A percentile compares a stretch with the other conserved stretches of the same genome.
Conservation (phyloP, 2,329 filamentous ascomycete genomes). For the Leptographium galeiforme region DNA sequence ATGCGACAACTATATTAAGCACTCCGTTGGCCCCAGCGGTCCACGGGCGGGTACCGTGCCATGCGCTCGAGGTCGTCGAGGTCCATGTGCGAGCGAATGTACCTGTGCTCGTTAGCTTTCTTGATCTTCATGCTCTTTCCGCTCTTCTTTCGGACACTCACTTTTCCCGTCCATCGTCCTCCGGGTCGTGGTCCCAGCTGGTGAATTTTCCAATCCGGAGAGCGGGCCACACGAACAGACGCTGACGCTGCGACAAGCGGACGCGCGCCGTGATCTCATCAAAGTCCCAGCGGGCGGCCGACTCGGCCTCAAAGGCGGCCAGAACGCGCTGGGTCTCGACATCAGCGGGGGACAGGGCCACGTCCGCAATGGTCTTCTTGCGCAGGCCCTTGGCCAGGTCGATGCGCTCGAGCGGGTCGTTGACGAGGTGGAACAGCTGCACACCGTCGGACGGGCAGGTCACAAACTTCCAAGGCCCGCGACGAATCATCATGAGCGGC, state of each 20-base stretch:
- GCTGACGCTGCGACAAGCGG: constrained; percentile 62
- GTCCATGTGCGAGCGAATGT: constrained; percentile 72
- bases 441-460: constrained; percentile 73
- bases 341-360: background rate
- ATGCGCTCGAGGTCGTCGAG: constrained; percentile 68
- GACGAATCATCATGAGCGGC: constrained; percentile 87
- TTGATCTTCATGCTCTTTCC: background rate
- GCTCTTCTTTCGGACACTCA: constrained; percentile 21
- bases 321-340: constrained; percentile 31
- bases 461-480: constrained; percentile 82
- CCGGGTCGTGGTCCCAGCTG: constrained; percentile 75
- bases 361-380: constrained; percentile 17
- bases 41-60: constrained; percentile 57
- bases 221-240: constrained; percentile 67
- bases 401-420: constrained; percentile 63
- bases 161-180: constrained; percentile 54
- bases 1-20: background rate
- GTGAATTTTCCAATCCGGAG: constrained; percentile 64
- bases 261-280: constrained; percentile 62
- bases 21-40: constrained; percentile 37
- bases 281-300: constrained; percentile 67
- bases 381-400: constrained; percentile 47
- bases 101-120: constrained; percentile 32
- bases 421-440: constrained; percentile 67
- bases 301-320: constrained; percentile 60